Conservation (phyloP, 1,139 yeast species). For the Candida neerlandica region DNA sequence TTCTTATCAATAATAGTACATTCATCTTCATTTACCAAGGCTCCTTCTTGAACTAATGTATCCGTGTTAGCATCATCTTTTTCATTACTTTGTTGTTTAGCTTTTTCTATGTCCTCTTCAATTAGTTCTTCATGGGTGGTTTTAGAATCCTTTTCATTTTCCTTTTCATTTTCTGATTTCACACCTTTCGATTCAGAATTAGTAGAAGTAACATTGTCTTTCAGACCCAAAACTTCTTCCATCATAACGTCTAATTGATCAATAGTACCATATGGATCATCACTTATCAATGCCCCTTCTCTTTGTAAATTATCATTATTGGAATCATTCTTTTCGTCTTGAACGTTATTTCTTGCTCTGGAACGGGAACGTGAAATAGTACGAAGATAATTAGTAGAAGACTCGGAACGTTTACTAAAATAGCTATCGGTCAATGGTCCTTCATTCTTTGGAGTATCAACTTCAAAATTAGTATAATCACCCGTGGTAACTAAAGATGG, state of each 20-base stretch:
- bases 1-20: slow-evolving; percentile 26
- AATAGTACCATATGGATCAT: slow-evolving; percentile 47
- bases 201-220: slow-evolving; percentile 7
- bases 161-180: slow-evolving; percentile 9
- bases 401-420: slow-evolving; percentile 33
- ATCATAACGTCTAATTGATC: slow-evolving; percentile 46
- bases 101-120: slow-evolving; percentile 11
- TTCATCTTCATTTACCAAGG: slow-evolving; percentile 49
- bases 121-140: slow-evolving; percentile 10
- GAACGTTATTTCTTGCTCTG: slow-evolving; percentile 33
- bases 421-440: slow-evolving; percentile 23
- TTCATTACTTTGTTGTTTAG: slow-evolving; percentile 24
- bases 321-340: slow-evolving; percentile 50
- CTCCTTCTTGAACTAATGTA: slow-evolving; percentile 46
- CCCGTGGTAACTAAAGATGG: slow-evolving; percentile 52
- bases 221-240: slow-evolving; percentile 36
- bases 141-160: neutral
- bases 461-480: slow-evolving; percentile 52
- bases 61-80: slow-evolving; percentile 47
- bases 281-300: slow-evolving; percentile 51
- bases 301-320: slow-evolving; percentile 40
- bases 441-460: slow-evolving; percentile 33
- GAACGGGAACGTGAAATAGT: slow-evolving; percentile 66
- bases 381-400: slow-evolving; percentile 55
- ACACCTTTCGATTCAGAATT: slow-evolving; percentile 8